These are phyloP conservation scores for Euclidium syriacum DNA, from an alignment of 345 rosid genomes.

Conservation along the genomic window DNA sequence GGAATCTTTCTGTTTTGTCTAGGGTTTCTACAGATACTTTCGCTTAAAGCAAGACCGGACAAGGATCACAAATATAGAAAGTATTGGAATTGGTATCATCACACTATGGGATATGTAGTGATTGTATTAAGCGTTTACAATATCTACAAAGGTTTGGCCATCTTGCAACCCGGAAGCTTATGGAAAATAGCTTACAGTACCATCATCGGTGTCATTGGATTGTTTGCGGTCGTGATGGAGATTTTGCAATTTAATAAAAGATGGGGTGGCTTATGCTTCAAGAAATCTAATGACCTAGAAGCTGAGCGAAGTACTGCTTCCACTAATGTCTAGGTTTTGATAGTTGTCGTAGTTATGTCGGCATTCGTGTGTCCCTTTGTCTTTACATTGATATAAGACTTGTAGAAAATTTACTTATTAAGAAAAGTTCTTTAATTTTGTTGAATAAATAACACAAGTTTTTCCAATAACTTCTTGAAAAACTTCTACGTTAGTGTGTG, in stretches of 20 bases:
- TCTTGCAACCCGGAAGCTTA: conserved; percentile 35
- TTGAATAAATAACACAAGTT: too few species aligned
- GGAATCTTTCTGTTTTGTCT: not conserved
- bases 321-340: not conserved
- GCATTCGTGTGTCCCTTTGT: too few species aligned
- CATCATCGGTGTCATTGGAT: conserved; percentile 29
- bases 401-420: too few species aligned
- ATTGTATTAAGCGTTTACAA: conserved; percentile 49
- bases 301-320: not conserved
- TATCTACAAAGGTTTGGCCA: conserved; percentile 55
- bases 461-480: too few species aligned
- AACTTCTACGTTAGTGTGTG: too few species aligned
- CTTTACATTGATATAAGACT: too few species aligned
- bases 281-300: conserved; percentile 2
- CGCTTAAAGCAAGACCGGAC: conserved; percentile 42
- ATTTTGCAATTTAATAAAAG: conserved; percentile 17
- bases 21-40: conserved; percentile 23
- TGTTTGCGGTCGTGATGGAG: conserved; percentile 20
- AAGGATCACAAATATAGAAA: conserved; percentile 63
- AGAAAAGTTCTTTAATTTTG: too few species aligned
- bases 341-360: too few species aligned
- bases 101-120: conserved; percentile 50
- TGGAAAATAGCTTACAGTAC: conserved; percentile 51
- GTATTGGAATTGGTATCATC: conserved; percentile 83
- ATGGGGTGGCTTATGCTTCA: conserved; percentile 14